Evolutionary conservation across 495 filamentous ascomycete genomes (phyloP).

Genomic region (Lophium mytilinum): DNA sequence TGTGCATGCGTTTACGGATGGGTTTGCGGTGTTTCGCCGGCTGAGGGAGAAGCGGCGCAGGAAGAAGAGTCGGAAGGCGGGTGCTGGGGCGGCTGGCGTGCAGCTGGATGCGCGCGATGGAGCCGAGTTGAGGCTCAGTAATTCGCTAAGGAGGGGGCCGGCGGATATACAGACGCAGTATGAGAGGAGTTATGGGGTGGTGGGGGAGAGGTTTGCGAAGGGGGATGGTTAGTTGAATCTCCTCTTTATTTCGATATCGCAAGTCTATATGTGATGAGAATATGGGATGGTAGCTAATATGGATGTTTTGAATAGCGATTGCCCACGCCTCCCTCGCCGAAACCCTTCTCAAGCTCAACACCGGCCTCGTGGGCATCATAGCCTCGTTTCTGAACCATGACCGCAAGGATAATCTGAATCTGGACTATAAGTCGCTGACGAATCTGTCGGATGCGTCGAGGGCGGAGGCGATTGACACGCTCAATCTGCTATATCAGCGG

Average conservation of each 20-base stretch:
- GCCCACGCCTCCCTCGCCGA: conserved; percentile 33
- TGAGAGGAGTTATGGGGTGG: conserved; percentile 18
- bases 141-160: conserved; percentile 28
- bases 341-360: conserved; percentile 34
- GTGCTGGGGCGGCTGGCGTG: background rate
- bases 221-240: conserved; percentile 29
- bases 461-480: conserved; percentile 28
- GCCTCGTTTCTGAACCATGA: conserved; percentile 31
- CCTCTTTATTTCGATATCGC: background rate
- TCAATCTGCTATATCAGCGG: conserved; percentile 29
- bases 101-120: background rate
- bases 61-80: conserved; percentile 19
- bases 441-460: conserved; percentile 32
- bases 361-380: conserved; percentile 37
- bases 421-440: conserved; percentile 34
- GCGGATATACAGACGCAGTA: conserved; percentile 30
- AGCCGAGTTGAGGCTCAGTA: conserved; percentile 26
- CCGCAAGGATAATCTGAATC: conserved; percentile 20
- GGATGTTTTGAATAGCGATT: conserved; percentile 14
- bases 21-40: conserved; percentile 25
- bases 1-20: conserved; percentile 25
- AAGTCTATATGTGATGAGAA: conserved; percentile 2
- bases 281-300: background rate
- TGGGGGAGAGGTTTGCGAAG: conserved; percentile 27
- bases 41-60: conserved; percentile 19